phyloP scores from a whole-genome alignment of 352 stramenopile species.

The Phytopythium sindhum region DNA sequence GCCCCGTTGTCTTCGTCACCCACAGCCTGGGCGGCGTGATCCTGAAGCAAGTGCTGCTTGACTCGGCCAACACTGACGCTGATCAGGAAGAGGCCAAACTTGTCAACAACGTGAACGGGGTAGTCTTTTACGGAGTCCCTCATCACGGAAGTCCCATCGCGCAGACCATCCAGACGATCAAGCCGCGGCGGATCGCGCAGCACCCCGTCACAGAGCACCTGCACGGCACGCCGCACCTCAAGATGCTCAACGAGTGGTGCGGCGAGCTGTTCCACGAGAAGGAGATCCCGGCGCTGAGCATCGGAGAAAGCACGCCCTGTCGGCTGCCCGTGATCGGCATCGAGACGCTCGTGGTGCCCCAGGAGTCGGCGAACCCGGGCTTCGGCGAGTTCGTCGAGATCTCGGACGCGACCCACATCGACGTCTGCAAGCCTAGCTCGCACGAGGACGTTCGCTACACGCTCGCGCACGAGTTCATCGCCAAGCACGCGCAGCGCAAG shows the following conservation, averaged over 20 bases:
- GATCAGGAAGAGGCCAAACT: constrained; percentile 18
- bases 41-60: constrained; percentile 77
- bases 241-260: constrained; percentile 83
- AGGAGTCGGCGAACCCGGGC: constrained; percentile 61
- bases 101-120: constrained; percentile 60
- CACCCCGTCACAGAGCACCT: constrained; percentile 73
- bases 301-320: constrained; percentile 65
- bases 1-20: constrained; percentile 80
- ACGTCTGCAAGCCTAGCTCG: constrained; percentile 73
- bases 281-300: constrained; percentile 52
- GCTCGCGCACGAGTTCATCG: constrained; percentile 63
- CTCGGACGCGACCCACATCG: constrained; percentile 60
- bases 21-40: constrained; percentile 83
- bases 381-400: constrained; percentile 70
- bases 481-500: constrained; percentile 12
- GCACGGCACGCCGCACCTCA: constrained; percentile 67
- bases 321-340: constrained; percentile 61
- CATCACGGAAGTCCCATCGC: constrained; percentile 79
- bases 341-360: constrained; percentile 71
- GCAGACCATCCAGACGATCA: constrained; percentile 59
- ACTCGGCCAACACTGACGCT: constrained; percentile 23
- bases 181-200: constrained; percentile 41
- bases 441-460: constrained; percentile 57
- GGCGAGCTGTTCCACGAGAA: constrained; percentile 45
- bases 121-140: constrained; percentile 78